These are phyloP conservation scores for Puccinia hordei DNA, from an alignment of 1,284 basidiomycete species.

Conservation along the genomic window DNA sequence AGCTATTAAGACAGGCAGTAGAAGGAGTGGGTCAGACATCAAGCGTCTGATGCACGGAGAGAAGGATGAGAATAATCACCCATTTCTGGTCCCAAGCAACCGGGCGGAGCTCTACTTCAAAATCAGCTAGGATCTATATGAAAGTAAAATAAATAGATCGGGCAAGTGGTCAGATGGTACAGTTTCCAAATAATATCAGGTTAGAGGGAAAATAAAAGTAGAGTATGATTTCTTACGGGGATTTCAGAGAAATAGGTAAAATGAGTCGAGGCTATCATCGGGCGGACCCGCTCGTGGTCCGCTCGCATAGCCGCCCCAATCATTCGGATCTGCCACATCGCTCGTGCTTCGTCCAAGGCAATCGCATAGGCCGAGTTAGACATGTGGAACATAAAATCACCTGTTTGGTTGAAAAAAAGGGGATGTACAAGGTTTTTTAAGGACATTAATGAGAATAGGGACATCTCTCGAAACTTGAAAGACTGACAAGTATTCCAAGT, in stretches of 20 bases:
- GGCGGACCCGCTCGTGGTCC: conserved; percentile 22
- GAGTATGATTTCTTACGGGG: conserved; percentile 27
- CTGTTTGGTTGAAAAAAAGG: not conserved
- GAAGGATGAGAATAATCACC: conserved; percentile 7
- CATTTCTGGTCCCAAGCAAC: conserved; percentile 45
- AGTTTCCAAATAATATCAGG: not conserved
- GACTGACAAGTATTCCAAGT: conserved; percentile 45
- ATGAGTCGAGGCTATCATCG: conserved; percentile 40
- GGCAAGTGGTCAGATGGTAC: not conserved
- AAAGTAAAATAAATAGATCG: not conserved
- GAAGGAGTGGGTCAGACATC: not conserved
- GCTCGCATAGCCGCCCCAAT: conserved; percentile 20
- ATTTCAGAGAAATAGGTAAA: conserved; percentile 39
- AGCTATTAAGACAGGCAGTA: not conserved
- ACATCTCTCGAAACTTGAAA: not conserved
- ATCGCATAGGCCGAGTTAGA: conserved; percentile 45
- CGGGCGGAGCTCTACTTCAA: conserved; percentile 36
- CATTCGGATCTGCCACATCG: conserved; percentile 19
- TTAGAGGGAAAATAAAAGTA: too few relatives aligned
- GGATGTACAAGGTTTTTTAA: not conserved
- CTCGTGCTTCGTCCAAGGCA: conserved; percentile 39
- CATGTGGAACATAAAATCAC: conserved; percentile 43
- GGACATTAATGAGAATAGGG: not conserved
- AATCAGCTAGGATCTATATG: conserved; percentile 39
- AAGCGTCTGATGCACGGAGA: not conserved